Evolutionary conservation across 2,329 filamentous ascomycete species (phyloP).

Genomic region (Ophiosphaerella narmari): DNA sequence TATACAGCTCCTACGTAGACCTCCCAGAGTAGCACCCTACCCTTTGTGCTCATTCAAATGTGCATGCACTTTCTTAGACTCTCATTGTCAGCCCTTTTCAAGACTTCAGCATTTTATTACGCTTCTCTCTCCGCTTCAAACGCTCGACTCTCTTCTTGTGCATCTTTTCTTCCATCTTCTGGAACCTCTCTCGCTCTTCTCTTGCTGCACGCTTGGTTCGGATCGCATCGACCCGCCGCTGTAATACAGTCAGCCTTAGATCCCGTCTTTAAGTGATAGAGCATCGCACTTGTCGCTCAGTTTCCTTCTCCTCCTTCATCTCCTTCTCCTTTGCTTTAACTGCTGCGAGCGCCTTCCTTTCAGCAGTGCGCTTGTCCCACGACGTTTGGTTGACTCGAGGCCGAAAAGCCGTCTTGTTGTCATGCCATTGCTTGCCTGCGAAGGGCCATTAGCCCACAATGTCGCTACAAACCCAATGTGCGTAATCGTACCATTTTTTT

Average conservation of each 20-base stretch:
- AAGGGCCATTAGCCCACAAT: conserved; percentile 15
- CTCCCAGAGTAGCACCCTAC: no score
- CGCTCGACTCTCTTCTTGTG: conserved; percentile 93
- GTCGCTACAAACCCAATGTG: conserved; percentile 1
- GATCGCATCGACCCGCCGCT: conserved; percentile 78
- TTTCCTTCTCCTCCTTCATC: conserved; percentile 90
- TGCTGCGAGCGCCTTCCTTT: conserved; percentile 71
- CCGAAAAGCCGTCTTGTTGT: conserved; percentile 80
- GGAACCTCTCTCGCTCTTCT: conserved; percentile 90
- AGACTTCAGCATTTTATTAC: conserved; percentile 74
- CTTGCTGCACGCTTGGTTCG: conserved; percentile 86
- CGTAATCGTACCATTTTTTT: conserved; percentile 73
- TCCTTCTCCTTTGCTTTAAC: conserved; percentile 93
- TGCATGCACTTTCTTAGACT: neutral
- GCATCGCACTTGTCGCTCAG: conserved; percentile 74
- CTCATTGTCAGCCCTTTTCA: conserved; percentile 27
- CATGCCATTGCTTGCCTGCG: conserved; percentile 93
- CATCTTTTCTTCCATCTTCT: conserved; percentile 97
- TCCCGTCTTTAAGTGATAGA: neutral
- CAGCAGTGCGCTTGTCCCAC: conserved; percentile 75
- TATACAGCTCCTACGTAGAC: no score
- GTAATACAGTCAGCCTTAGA: conserved; percentile 16
- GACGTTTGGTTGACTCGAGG: conserved; percentile 77
- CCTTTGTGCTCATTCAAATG: no score
- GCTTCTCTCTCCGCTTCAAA: conserved; percentile 93